Percentiles rank a stretch among this genome's conserved stretches.
Conservation (phyloP, 345 rosid genomes). For the Arabidopsis suecica region DNA sequence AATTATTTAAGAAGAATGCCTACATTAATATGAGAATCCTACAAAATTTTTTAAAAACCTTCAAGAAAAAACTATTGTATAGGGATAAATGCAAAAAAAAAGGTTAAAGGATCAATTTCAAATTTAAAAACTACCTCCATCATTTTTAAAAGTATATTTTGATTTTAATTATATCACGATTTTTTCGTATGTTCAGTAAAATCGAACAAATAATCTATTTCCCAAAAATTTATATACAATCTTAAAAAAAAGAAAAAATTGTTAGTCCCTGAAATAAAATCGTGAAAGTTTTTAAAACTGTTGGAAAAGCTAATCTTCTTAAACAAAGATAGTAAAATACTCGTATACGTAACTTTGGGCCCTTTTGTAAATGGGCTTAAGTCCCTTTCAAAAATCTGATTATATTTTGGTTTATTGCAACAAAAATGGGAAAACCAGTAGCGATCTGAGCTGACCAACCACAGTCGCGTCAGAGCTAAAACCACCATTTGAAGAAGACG, state of each 20-base stretch:
- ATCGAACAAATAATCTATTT: too few relatives aligned
- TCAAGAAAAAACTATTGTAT: too few relatives aligned
- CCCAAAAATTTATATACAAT: not conserved
- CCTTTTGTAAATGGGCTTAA: not conserved
- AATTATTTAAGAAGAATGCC: not conserved
- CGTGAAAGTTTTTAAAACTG: too few relatives aligned
- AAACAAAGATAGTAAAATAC: not conserved
- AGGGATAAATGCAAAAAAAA: too few relatives aligned
- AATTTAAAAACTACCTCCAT: too few relatives aligned
- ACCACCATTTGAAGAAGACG: not conserved
- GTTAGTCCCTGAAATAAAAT: too few relatives aligned
- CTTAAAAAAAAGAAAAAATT: too few relatives aligned
- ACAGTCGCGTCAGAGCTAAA: slow-evolving; percentile 22
- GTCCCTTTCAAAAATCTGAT: not conserved
- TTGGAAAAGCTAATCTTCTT: too few relatives aligned
- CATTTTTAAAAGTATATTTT: not conserved
- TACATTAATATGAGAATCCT: not conserved
- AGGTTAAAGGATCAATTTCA: too few relatives aligned
- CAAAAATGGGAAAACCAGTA: slow-evolving; percentile 10
- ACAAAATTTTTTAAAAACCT: not conserved
- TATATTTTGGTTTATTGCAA: not conserved
- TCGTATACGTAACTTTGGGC: not conserved
- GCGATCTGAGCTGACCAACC: slow-evolving; percentile 1
- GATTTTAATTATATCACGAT: not conserved
- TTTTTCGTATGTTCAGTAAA: too few relatives aligned